A percentile compares a stretch with the other conserved stretches of the same genome.
Evolutionary conservation across 2,329 filamentous ascomycete genomes (phyloP).

Genomic region (Alternaria longipes): DNA sequence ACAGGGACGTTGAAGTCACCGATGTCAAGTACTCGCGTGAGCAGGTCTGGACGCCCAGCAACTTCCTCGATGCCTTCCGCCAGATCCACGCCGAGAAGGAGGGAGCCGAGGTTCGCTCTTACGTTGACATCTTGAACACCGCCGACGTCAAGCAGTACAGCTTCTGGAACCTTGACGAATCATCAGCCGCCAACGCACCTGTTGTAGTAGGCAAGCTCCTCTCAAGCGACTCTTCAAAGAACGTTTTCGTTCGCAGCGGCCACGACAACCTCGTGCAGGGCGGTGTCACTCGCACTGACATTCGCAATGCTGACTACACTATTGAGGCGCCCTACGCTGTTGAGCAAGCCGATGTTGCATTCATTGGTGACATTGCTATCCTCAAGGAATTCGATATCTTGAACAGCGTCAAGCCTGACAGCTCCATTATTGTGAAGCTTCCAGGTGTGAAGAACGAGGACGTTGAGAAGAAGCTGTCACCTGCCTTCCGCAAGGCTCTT

Average conservation of each 20-base stretch:
- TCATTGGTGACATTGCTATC: conserved; percentile 81
- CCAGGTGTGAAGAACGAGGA: conserved; percentile 87
- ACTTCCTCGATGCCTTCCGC: conserved; percentile 59
- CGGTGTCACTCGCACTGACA: conserved; percentile 82
- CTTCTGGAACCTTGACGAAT: conserved; percentile 91
- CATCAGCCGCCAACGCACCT: conserved; percentile 71
- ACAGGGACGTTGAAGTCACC: conserved; percentile 70
- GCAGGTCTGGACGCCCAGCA: conserved; percentile 69
- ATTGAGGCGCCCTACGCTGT: conserved; percentile 86
- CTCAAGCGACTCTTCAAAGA: conserved; percentile 67
- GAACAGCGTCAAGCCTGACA: conserved; percentile 73
- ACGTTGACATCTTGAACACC: conserved; percentile 62
- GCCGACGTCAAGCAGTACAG: conserved; percentile 79
- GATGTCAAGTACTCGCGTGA: conserved; percentile 91
- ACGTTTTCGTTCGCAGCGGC: conserved; percentile 66
- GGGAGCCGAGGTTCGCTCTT: conserved; percentile 55
- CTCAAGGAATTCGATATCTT: conserved; percentile 80
- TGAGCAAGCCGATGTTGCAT: conserved; percentile 78
- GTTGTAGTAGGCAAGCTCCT: conserved; percentile 67
- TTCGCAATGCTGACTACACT: conserved; percentile 82
- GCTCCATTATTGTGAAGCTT: conserved; percentile 78
- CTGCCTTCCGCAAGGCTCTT: conserved; percentile 74
- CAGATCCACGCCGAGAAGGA: conserved; percentile 56
- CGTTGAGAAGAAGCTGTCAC: conserved; percentile 83
- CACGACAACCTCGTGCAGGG: conserved; percentile 74